Percentiles rank a stretch among this genome's conserved stretches.
These are phyloP conservation scores for Silene conica DNA, from an alignment of 148 eudicot species.

Conservation along the genomic window DNA sequence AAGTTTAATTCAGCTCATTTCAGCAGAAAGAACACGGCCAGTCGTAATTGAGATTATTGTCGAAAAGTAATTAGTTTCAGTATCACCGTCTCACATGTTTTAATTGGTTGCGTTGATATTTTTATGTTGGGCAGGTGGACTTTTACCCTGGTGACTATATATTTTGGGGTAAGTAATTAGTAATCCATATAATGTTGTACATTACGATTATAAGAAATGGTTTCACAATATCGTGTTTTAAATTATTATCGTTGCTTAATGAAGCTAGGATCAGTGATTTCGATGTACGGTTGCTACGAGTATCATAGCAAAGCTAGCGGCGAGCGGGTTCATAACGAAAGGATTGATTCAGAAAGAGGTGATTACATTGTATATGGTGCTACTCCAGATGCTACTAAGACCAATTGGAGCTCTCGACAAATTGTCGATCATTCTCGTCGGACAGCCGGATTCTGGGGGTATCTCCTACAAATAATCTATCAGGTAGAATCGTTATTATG, in stretches of 20 bases:
- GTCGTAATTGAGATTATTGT: no score
- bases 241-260: background rate
- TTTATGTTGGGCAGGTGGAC: slow-evolving; percentile 68
- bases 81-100: background rate
- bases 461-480: slow-evolving; percentile 65
- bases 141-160: slow-evolving; percentile 65
- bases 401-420: slow-evolving; percentile 19
- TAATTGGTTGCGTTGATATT: slow-evolving; percentile 1
- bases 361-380: slow-evolving; percentile 19
- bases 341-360: slow-evolving; percentile 53
- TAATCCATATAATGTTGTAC: slow-evolving; percentile 14
- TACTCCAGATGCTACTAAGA: slow-evolving; percentile 27
- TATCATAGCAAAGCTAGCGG: slow-evolving; percentile 47
- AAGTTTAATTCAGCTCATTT: no score
- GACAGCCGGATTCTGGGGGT: slow-evolving; percentile 74
- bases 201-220: no score
- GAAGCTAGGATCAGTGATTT: slow-evolving; percentile 75
- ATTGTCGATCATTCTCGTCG: slow-evolving; percentile 31
- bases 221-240: background rate
- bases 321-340: slow-evolving; percentile 35
- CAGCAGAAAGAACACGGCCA: no score
- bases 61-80: background rate
- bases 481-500: no score
- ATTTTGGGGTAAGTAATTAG: slow-evolving; percentile 73
- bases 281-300: slow-evolving; percentile 68